Conservation (phyloP, 257 asterid genomes). For the Handroanthus guayacan region DNA sequence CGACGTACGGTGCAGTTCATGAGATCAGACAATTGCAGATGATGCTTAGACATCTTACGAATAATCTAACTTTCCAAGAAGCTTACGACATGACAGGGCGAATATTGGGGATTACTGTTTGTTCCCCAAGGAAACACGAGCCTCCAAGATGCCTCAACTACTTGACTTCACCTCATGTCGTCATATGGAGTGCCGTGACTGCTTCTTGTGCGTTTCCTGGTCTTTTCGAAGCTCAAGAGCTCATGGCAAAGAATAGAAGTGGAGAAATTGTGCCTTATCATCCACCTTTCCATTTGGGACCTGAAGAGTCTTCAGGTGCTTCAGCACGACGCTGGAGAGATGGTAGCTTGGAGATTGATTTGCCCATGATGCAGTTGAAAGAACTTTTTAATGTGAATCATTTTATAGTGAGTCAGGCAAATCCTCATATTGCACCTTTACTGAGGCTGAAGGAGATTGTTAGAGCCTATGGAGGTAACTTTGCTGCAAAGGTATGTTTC, state of each 20-base stretch:
- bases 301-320: conserved; percentile 69
- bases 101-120: conserved; percentile 86
- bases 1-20: conserved; percentile 88
- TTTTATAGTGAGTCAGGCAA: conserved; percentile 96
- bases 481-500: conserved; percentile 86
- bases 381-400: conserved; percentile 97
- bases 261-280: conserved; percentile 96
- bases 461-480: conserved; percentile 91
- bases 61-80: conserved; percentile 93
- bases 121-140: conserved; percentile 97
- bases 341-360: conserved; percentile 95
- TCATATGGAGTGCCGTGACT: conserved; percentile 97
- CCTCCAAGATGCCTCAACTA: conserved; percentile 98
- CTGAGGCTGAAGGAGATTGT: conserved; percentile 87
- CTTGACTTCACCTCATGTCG: conserved; percentile 98
- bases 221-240: conserved; percentile 96
- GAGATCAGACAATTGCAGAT: conserved; percentile 88
- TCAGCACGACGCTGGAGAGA: conserved; percentile 94
- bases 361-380: conserved; percentile 97
- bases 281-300: conserved; percentile 93
- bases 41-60: conserved; percentile 82
- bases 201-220: conserved; percentile 99
- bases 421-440: conserved; percentile 94
- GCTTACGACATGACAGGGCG: conserved; percentile 99
- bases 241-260: conserved; percentile 92